A percentile compares a stretch with the other conserved stretches of the same genome.
These are phyloP conservation scores for Solanum hybrid DNA, from an alignment of 305 asterid genomes.

Conservation along the genomic window DNA sequence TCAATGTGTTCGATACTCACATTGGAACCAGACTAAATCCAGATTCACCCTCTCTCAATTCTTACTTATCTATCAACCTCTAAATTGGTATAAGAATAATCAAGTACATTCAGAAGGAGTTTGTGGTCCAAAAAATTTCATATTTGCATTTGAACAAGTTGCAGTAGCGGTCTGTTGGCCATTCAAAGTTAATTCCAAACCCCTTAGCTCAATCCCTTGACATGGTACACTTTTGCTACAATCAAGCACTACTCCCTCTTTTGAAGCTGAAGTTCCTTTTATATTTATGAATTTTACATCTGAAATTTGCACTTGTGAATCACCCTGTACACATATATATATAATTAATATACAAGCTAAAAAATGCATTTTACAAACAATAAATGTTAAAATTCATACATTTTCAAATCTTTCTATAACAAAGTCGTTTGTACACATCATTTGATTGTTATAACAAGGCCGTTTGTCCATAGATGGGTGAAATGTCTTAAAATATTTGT, in stretches of 20 bases:
- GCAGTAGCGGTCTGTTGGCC: background rate
- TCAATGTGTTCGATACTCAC: too few relatives aligned
- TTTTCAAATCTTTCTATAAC: background rate
- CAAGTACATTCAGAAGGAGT: background rate
- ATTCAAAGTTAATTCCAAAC: background rate
- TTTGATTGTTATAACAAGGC: background rate
- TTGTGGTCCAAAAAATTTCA: background rate
- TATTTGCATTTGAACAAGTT: background rate
- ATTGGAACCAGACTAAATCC: background rate
- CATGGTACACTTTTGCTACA: conserved; percentile 5
- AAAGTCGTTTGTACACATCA: background rate
- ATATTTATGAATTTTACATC: background rate
- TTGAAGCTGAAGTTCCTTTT: background rate
- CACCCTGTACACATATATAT: background rate
- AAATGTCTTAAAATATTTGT: too few relatives aligned
- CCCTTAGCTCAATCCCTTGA: background rate
- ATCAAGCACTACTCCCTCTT: background rate
- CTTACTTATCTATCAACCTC: background rate
- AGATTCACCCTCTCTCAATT: background rate
- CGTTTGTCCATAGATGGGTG: background rate
- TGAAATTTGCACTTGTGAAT: conserved; percentile 4
- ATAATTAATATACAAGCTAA: background rate
- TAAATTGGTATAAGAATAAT: background rate
- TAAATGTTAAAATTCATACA: background rate
- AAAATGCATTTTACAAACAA: background rate